Evolutionary conservation across 2,329 filamentous ascomycete genomes (phyloP).

Genomic region (Setomelanomma holmii): DNA sequence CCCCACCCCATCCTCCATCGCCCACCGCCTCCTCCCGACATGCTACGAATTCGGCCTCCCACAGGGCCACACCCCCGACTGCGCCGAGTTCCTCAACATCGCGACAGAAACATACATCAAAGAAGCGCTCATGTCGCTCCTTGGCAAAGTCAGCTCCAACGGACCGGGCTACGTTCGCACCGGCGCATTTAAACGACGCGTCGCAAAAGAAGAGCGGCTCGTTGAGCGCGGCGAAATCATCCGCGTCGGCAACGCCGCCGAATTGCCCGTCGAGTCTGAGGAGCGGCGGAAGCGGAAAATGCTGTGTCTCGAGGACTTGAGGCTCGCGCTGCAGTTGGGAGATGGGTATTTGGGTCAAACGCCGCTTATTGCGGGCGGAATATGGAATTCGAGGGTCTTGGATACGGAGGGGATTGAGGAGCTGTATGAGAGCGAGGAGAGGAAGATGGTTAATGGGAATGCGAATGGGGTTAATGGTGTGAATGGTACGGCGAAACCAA

Average conservation of each 20-base stretch:
- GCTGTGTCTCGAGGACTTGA: conserved; percentile 78
- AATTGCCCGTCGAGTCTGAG: conserved; percentile 82
- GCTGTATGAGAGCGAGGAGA: too few species aligned
- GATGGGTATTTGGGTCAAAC: conserved; percentile 80
- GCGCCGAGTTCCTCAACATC: conserved; percentile 66
- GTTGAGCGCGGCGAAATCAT: conserved; percentile 75
- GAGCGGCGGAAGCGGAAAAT: conserved; percentile 74
- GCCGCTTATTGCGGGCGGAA: conserved; percentile 73
- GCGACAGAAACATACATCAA: conserved; percentile 70
- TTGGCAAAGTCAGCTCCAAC: conserved; percentile 63
- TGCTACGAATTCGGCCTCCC: conserved; percentile 70
- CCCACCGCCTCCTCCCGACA: conserved; percentile 68
- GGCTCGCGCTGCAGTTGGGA: conserved; percentile 76
- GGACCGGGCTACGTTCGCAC: conserved; percentile 72
- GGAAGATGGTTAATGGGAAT: too few species aligned
- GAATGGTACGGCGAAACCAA: conserved; percentile 1
- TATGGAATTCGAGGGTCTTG: conserved; percentile 71
- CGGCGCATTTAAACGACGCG: conserved; percentile 75
- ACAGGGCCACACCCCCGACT: conserved; percentile 59
- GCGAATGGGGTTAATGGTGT: conserved; percentile 14
- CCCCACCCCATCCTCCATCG: conserved; percentile 64
- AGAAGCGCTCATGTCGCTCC: conserved; percentile 63
- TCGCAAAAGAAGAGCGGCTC: conserved; percentile 77
- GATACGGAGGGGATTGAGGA: conserved; percentile 56
- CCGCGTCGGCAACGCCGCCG: conserved; percentile 72